Base-by-base conservation (phyloP, 2,329 filamentous ascomycete genomes). In the Penicillium verrucosum region DNA sequence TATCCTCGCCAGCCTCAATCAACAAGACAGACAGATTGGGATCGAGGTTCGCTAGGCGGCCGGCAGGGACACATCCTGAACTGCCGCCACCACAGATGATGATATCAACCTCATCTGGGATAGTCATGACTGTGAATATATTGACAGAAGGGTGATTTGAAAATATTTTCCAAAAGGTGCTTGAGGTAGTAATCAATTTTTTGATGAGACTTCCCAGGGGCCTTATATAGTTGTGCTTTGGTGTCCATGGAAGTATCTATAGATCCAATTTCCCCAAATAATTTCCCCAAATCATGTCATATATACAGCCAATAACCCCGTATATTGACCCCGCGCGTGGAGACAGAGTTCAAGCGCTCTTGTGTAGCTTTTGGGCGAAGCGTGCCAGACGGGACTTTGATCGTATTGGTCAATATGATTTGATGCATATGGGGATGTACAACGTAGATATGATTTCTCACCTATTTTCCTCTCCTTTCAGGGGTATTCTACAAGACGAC, bases 71-170 rank as follows among this genome's bases (percentile, higher is more conserved):
- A 60, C 75, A 77, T 60, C 72, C 73, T 52, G 65, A 85, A 70
- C 86, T 89, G 53, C 88, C 88, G 68, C 89, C 89, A 67, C 89
- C 89, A 63, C 85, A 88, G 30, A 91, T 87, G 65, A 91, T 91
- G 65, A 92, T 90, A 71, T 91, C 89, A 68, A 90, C 89, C 78
- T 91, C 89, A 57, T 91, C 88, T 36, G 88, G 88, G 60, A 91
- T 79, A 62, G 80, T 84, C 80, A 85, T 86, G 12, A 16, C n/a
- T 49, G 2, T 18, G n/a, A 38, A 16, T 27, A 3, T 44, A 8
- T 44, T 36, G 14, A 32, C 16, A 44, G 25, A 12, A 14, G 1
- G 25, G 6, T 12, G 7, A 25, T n/a, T 37, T 16, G 6, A 34
- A 6, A 7, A 40, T 16, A 9, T 0, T 32, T 30, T 1, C 16